Percentiles rank a stretch among this genome's conserved stretches.
These are phyloP conservation scores for Lasiosphaeris hirsuta DNA, from an alignment of 495 filamentous ascomycete species.

Conservation along the genomic window DNA sequence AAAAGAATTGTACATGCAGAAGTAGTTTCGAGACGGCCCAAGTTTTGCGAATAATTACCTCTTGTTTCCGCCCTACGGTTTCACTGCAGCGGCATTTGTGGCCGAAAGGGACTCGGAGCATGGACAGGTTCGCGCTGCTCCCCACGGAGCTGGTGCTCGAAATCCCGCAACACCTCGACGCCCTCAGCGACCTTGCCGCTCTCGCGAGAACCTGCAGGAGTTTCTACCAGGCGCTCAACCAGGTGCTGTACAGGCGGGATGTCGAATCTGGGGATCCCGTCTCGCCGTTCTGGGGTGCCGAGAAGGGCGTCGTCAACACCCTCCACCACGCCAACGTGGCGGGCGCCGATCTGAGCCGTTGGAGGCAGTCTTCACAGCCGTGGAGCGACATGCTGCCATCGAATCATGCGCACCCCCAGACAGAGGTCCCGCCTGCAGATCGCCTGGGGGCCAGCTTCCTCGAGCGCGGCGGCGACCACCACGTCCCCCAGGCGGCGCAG, in stretches of 20 bases:
- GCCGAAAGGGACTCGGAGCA: not conserved
- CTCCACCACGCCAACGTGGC: constrained; percentile 2
- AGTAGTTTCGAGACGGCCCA: too few relatives aligned
- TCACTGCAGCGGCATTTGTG: too few relatives aligned
- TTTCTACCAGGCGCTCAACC: constrained; percentile 1
- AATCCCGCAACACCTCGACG: constrained; percentile 9
- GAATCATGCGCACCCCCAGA: not conserved
- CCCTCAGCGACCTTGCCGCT: not conserved
- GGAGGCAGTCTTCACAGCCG: not conserved
- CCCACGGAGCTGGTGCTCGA: constrained; percentile 9
- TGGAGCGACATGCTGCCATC: not conserved
- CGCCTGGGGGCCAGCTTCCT: not conserved
- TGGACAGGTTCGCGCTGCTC: constrained; percentile 10
- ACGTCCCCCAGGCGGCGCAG: not conserved
- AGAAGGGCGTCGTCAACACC: not conserved
- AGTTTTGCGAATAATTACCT: too few relatives aligned
- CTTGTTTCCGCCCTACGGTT: too few relatives aligned
- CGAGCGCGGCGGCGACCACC: not conserved
- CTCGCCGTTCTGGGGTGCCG: constrained; percentile 12
- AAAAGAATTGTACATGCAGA: too few relatives aligned
- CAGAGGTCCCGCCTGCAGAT: not conserved
- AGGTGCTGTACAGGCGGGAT: constrained; percentile 8
- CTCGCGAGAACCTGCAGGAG: not conserved
- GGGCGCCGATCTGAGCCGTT: constrained; percentile 1
- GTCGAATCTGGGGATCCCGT: not conserved